A percentile compares a stretch with the other conserved stretches of the same genome.
Conservation (phyloP, 768 basidiomycete species). For the Sarcodon sp. region DNA sequence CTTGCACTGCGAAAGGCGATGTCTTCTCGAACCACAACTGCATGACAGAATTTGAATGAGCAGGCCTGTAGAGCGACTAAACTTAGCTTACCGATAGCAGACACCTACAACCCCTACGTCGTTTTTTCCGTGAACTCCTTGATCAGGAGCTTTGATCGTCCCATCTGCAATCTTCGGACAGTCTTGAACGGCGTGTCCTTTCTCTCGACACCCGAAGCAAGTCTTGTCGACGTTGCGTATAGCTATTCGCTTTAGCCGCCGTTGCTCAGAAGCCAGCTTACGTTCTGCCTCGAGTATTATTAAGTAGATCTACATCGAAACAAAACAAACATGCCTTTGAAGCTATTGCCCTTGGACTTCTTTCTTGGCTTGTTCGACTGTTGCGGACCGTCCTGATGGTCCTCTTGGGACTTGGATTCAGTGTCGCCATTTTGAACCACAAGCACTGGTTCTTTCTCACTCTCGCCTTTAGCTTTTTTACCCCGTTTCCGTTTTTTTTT, state of each 20-base stretch:
- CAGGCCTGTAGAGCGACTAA: background rate
- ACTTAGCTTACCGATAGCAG: conserved; percentile 16
- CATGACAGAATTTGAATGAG: background rate
- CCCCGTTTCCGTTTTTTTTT: conserved; percentile 52
- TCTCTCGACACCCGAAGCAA: conserved; percentile 80
- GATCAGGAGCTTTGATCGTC: conserved; percentile 8
- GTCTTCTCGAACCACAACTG: conserved; percentile 75
- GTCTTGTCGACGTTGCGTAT: conserved; percentile 45
- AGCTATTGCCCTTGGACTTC: conserved; percentile 13
- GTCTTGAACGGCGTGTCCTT: conserved; percentile 73
- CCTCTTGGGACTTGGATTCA: too few relatives aligned
- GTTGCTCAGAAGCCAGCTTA: conserved; percentile 32
- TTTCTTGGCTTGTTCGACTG: conserved; percentile 16
- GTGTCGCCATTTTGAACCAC: conserved; percentile 3
- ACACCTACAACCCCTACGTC: conserved; percentile 36
- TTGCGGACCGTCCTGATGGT: conserved; percentile 5
- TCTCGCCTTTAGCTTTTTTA: conserved; percentile 27
- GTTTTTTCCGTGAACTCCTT: conserved; percentile 9
- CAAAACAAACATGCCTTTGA: conserved; percentile 11
- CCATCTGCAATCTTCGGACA: conserved; percentile 40
- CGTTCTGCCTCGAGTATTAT: conserved; percentile 9
- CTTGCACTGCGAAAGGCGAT: conserved; percentile 70
- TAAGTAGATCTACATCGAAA: conserved; percentile 1
- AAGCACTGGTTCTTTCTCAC: conserved; percentile 4
- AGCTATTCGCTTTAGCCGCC: conserved; percentile 52